Percentiles rank a stretch among this genome's conserved stretches.
These are phyloP conservation scores for Penicillium polonicum DNA, from an alignment of 2,329 filamentous ascomycete species.

Conservation along the genomic window DNA sequence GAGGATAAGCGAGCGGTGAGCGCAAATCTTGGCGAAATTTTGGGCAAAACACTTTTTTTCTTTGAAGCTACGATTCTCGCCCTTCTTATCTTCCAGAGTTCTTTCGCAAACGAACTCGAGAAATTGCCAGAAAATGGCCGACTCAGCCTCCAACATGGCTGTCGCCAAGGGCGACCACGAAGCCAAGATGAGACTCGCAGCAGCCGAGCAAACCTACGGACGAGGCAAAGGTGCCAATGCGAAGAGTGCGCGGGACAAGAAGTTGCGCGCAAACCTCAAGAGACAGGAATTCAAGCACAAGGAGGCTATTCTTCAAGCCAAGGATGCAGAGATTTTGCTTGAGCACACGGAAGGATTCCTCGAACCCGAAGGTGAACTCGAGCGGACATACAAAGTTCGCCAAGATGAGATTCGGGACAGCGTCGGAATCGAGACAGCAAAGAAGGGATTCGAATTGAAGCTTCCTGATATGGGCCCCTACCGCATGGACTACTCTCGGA, in stretches of 20 bases:
- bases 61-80: slow-evolving; percentile 12
- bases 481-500: slow-evolving; percentile 81
- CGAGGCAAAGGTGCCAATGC: slow-evolving; percentile 74
- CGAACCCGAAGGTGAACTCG: slow-evolving; percentile 82
- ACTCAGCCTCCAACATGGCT: slow-evolving; percentile 29
- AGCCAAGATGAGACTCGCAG: slow-evolving; percentile 40
- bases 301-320: slow-evolving; percentile 76
- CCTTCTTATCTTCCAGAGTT: slow-evolving; percentile 8
- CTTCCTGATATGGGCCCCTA: slow-evolving; percentile 84
- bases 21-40: slow-evolving; percentile 40
- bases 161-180: slow-evolving; percentile 38
- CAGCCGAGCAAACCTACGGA: slow-evolving; percentile 75
- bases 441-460: slow-evolving; percentile 89
- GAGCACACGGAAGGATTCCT: slow-evolving; percentile 84
- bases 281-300: slow-evolving; percentile 79
- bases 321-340: slow-evolving; percentile 91
- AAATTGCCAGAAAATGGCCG: slow-evolving; percentile 28
- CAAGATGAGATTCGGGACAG: slow-evolving; percentile 78
- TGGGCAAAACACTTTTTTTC: slow-evolving; percentile 29
- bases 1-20: slow-evolving; percentile 38
- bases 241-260: slow-evolving; percentile 80
- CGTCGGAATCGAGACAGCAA: slow-evolving; percentile 78
- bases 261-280: slow-evolving; percentile 76
- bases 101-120: slow-evolving; percentile 7
- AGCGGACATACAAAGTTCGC: slow-evolving; percentile 87